Evolutionary conservation across 768 basidiomycete species (phyloP).

Genomic region (Podaxis mareebaensis): DNA sequence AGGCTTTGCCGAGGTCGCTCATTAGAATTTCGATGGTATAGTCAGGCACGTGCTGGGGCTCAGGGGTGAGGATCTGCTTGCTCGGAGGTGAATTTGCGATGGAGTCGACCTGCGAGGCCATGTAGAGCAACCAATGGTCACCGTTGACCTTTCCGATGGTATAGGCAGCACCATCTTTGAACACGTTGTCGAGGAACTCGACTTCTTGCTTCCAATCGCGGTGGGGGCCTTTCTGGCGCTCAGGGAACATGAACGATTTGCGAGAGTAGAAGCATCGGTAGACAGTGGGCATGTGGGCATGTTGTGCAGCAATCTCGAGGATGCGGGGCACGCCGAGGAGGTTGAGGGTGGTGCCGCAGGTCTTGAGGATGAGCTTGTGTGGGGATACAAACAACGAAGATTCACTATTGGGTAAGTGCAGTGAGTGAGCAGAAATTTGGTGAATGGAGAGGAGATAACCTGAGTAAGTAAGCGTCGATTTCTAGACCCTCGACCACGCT

Average conservation of each 20-base stretch:
- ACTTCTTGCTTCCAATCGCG: constrained; percentile 94
- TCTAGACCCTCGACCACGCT: constrained; percentile 87
- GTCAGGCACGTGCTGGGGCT: constrained; percentile 50
- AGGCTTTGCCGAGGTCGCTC: constrained; percentile 79
- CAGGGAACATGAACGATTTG: constrained; percentile 99
- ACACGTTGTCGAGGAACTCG: constrained; percentile 86
- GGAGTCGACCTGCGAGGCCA: constrained; percentile 60
- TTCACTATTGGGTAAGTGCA: constrained; percentile 60
- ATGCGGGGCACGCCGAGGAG: constrained; percentile 93
- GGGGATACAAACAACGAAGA: constrained; percentile 95
- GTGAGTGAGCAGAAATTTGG: constrained; percentile 18
- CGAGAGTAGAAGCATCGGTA: constrained; percentile 97
- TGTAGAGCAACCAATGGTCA: constrained; percentile 97
- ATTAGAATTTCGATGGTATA: constrained; percentile 98
- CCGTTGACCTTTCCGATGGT: constrained; percentile 97
- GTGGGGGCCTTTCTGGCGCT: constrained; percentile 91
- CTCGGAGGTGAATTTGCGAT: constrained; percentile 20
- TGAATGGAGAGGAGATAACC: constrained; percentile 51
- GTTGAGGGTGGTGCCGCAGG: constrained; percentile 98
- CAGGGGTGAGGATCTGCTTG: constrained; percentile 10
- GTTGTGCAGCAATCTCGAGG: constrained; percentile 82
- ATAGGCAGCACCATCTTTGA: constrained; percentile 88
- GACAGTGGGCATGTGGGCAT: constrained; percentile 68
- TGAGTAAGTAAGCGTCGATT: constrained; percentile 93
- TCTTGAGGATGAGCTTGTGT: constrained; percentile 96